phyloP scores from a whole-genome alignment of 176 grass and related monocot genomes.

The Leersia perrieri region DNA sequence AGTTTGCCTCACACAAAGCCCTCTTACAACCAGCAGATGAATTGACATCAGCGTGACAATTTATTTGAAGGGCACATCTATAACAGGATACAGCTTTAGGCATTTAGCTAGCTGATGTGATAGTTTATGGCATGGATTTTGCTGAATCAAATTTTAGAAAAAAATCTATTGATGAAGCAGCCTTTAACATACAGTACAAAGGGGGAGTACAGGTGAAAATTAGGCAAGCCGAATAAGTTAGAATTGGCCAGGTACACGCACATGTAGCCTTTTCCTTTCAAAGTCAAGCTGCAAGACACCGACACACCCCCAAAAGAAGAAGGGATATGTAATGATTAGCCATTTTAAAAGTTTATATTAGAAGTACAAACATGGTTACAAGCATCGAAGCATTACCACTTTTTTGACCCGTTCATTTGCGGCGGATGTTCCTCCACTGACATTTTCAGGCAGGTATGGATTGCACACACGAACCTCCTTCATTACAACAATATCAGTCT shows the following conservation, averaged over 20 bases:
- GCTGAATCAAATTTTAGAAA: slow-evolving; percentile 11
- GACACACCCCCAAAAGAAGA: slow-evolving; percentile 5
- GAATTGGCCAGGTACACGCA: slow-evolving; percentile 61
- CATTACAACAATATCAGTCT: slow-evolving; percentile 93
- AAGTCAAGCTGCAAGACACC: slow-evolving; percentile 67
- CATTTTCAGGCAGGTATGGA: slow-evolving; percentile 91
- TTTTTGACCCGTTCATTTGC: slow-evolving; percentile 96
- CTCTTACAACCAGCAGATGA: background rate
- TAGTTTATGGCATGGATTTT: slow-evolving; percentile 9
- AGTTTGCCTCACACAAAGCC: background rate
- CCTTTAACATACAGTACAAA: slow-evolving; percentile 10
- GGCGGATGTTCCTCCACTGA: slow-evolving; percentile 74
- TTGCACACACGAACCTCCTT: slow-evolving; percentile 84
- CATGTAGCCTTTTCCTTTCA: slow-evolving; percentile 86
- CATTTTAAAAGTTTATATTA: background rate
- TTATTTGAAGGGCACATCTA: slow-evolving; percentile 9
- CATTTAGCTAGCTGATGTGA: slow-evolving; percentile 8
- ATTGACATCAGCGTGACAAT: background rate
- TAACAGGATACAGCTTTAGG: background rate
- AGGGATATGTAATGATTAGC: slow-evolving; percentile 2
- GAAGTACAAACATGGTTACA: slow-evolving; percentile 6
- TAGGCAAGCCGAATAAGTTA: slow-evolving; percentile 27
- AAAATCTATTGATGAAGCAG: background rate
- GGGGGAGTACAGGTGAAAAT: slow-evolving; percentile 9
- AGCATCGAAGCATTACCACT: slow-evolving; percentile 64